Evolutionary conservation across 1,284 basidiomycete species (phyloP).

Genomic region (Trichosporon faecale): DNA sequence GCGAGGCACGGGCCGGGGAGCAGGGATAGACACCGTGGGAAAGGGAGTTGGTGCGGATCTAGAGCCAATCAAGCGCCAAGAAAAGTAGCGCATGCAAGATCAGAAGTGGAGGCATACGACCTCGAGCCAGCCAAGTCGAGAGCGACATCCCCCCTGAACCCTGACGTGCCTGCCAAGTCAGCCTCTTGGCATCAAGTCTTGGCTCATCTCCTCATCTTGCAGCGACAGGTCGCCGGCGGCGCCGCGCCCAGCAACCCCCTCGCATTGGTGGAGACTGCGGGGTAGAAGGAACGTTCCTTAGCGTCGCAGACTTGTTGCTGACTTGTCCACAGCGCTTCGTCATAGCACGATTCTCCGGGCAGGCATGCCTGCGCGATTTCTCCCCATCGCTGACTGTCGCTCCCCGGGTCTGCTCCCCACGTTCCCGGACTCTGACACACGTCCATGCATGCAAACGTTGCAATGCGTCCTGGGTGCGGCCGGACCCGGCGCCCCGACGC

Average conservation of each 20-base stretch:
- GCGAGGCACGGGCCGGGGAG: neutral
- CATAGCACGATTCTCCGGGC: neutral
- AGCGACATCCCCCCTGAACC: neutral
- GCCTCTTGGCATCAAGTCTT: neutral
- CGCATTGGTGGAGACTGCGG: slow-evolving; percentile 3
- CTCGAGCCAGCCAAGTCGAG: neutral
- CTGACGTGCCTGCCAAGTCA: neutral
- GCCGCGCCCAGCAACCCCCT: neutral
- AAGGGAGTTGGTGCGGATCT: neutral
- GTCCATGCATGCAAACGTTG: neutral
- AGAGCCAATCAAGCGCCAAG: neutral
- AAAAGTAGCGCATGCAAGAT: neutral
- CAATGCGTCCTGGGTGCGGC: neutral
- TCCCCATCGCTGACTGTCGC: neutral
- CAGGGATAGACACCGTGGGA: neutral
- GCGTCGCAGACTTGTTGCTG: neutral
- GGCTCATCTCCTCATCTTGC: neutral
- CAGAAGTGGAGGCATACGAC: neutral
- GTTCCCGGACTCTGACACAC: neutral
- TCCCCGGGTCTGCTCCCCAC: neutral
- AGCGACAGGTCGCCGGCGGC: neutral
- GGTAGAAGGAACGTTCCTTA: slow-evolving; percentile 1
- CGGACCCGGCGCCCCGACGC: neutral
- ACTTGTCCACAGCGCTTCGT: neutral
- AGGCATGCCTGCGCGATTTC: neutral